Evolutionary conservation across 2,329 filamentous ascomycete species (phyloP), one percentile per base, ranked within the genome.

Genomic region (Hirsutella minnesotensis): DNA sequence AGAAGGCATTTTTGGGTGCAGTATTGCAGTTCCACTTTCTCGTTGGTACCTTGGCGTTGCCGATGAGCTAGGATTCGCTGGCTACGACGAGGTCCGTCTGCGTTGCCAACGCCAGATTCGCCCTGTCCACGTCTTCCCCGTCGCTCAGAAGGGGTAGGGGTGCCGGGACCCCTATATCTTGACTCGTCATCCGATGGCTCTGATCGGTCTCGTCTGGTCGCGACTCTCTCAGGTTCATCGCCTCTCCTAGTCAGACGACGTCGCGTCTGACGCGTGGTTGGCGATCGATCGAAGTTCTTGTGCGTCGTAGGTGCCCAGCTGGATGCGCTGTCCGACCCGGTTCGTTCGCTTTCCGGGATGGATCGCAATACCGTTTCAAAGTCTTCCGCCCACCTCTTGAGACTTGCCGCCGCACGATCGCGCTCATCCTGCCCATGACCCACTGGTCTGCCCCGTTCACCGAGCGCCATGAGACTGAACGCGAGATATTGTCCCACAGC

Each of bases 1-100:
- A 57, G 51, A 16, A 68, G 53, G 50, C 64, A 68, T 34, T 54
- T 54, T 19, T 66, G 58, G 1, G 63, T 64, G 49, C 61, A 68
- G 47, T 66, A 66, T 34, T 35, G 9, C 13, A 13, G 18, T 22
- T 31, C 22, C 16, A 3, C 27, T 15, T 13, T 33, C 22, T 36
- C 40, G 12, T 36, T 19, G 39, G 1, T 31, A 3, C 22, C 37
- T 34, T 33, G 41, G 13, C 38, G 37, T 22, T 27, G 21, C 18
- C 35, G 42, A 33, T 44, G 43, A 15, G 49, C 45, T 16, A 47
- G 41, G 34, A 49, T 43, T 27, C 47, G 49, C 40, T 51, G 30
- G 39, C 52, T 55, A 21, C 46, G 48, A 44, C 50, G 46, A 33
- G 43, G 40, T 29, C 38, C 44, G 12, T 39, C 3, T 3, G 35